These are phyloP conservation scores for Diaporthe capsici DNA, from an alignment of 2,329 filamentous ascomycete species.

Conservation along the genomic window DNA sequence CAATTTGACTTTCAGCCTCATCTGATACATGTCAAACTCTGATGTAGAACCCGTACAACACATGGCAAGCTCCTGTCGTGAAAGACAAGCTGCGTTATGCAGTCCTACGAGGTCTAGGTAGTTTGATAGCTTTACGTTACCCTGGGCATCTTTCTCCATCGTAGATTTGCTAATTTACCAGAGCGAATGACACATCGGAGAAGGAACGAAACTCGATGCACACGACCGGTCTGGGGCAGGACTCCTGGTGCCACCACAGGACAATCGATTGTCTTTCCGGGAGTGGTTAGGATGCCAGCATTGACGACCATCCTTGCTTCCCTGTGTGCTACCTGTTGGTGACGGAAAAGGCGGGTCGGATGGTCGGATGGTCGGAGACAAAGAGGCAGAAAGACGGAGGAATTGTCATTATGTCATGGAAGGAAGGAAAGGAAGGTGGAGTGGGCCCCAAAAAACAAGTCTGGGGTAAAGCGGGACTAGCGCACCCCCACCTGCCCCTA, in stretches of 20 bases:
- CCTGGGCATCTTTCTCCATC: too few species aligned
- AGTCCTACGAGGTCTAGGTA: background rate
- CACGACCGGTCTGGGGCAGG: background rate
- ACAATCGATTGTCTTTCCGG: background rate
- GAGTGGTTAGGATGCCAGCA: background rate
- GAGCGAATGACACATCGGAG: background rate
- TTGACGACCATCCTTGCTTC: background rate
- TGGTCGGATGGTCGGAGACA: slow-evolving; percentile 5
- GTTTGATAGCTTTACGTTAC: background rate
- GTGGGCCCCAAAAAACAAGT: background rate
- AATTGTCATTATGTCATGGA: slow-evolving; percentile 16
- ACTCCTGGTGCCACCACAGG: background rate
- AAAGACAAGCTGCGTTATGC: background rate
- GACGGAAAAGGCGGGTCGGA: slow-evolving; percentile 1
- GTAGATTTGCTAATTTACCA: background rate
- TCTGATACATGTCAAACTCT: background rate
- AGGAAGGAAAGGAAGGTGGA: background rate
- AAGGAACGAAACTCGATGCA: background rate
- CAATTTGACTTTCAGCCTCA: background rate
- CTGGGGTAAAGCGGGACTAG: slow-evolving; percentile 27
- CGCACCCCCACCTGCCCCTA: slow-evolving; percentile 14
- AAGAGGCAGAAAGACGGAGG: background rate
- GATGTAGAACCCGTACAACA: too few species aligned
- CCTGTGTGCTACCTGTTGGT: background rate
- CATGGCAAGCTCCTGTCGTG: background rate